Evolutionary conservation across 768 basidiomycete genomes (phyloP).

Genomic region (Pisolithus sp.): DNA sequence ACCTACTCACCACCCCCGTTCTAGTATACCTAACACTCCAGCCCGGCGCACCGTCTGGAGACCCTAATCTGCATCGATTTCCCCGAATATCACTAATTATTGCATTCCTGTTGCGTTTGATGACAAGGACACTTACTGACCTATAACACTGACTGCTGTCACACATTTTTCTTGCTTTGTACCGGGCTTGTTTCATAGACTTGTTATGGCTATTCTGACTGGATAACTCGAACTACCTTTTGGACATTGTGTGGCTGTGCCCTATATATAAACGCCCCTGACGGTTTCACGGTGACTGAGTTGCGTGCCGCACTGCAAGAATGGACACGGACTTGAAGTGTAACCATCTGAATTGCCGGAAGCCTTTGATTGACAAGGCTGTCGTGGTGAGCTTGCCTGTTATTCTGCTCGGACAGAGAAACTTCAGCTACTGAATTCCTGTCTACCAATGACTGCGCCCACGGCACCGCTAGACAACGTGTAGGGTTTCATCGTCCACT

Average conservation of each 20-base stretch:
- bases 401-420: background rate
- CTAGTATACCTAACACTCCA: slow-evolving; percentile 38
- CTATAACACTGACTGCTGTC: slow-evolving; percentile 15
- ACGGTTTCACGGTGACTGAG: too few species aligned
- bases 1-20: slow-evolving; percentile 37
- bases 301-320: background rate
- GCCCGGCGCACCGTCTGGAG: slow-evolving; percentile 57
- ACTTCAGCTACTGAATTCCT: background rate
- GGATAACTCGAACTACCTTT: too few species aligned
- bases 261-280: too few species aligned
- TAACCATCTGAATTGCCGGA: slow-evolving; percentile 72
- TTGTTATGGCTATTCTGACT: slow-evolving; percentile 1
- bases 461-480: slow-evolving; percentile 41
- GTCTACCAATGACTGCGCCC: background rate
- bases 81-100: slow-evolving; percentile 19
- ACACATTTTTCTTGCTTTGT: slow-evolving; percentile 19
- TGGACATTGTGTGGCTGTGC: too few species aligned
- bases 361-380: slow-evolving; percentile 64
- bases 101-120: slow-evolving; percentile 24
- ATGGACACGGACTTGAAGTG: slow-evolving; percentile 79
- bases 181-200: slow-evolving; percentile 19
- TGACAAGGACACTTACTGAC: slow-evolving; percentile 21
- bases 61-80: slow-evolving; percentile 37
- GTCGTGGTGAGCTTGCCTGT: slow-evolving; percentile 61
- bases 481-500: slow-evolving; percentile 28